These are phyloP conservation scores for Lunularia cruciata DNA, from an alignment of 225 moss, liverwort and hornwort genomes.

Conservation along the genomic window DNA sequence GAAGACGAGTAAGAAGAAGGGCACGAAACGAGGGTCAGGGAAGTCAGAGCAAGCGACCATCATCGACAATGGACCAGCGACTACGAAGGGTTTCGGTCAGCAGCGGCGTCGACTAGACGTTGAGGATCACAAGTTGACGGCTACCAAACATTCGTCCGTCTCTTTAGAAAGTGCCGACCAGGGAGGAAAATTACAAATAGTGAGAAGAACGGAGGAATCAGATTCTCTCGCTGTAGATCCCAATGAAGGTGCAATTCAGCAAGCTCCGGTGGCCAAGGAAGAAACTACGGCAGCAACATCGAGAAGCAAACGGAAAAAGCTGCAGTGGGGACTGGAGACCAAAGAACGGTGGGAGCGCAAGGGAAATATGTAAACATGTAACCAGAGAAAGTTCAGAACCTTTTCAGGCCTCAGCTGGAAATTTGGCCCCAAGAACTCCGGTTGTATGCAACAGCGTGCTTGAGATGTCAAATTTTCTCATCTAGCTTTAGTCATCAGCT, in stretches of 20 bases:
- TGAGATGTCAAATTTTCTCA: too few species aligned
- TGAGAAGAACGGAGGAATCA: neutral
- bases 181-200: neutral
- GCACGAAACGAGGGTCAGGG: constrained; percentile 1
- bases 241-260: neutral
- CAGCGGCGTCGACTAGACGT: neutral
- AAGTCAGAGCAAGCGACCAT: neutral
- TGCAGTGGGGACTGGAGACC: constrained; percentile 49
- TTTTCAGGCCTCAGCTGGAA: too few species aligned
- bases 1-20: constrained; percentile 25
- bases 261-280: neutral
- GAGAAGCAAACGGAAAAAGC: constrained; percentile 43
- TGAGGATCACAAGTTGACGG: neutral
- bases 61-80: neutral
- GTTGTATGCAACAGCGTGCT: too few species aligned
- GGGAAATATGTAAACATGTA: constrained; percentile 50
- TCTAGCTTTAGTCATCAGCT: too few species aligned
- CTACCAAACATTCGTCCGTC: neutral
- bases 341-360: constrained; percentile 59
- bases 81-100: constrained; percentile 6
- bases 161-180: neutral
- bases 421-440: too few species aligned
- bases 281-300: neutral
- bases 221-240: neutral
- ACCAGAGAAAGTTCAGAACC: too few species aligned